phyloP scores from a whole-genome alignment of 2,329 filamentous ascomycete species.

The Ophiobolus disseminans region DNA sequence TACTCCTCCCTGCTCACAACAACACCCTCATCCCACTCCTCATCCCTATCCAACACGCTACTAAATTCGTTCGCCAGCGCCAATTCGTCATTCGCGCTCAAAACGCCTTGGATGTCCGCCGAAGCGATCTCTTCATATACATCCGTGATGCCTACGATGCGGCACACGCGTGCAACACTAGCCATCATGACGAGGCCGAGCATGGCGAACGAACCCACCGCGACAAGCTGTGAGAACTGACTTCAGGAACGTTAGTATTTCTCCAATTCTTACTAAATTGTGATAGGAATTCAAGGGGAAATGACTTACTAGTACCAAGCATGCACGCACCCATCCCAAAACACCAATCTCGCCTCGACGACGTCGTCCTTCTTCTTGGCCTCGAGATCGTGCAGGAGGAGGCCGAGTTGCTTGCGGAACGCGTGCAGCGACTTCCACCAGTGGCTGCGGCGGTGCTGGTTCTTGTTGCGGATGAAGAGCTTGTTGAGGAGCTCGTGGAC shows the following conservation, averaged over 20 bases:
- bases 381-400: constrained; percentile 55
- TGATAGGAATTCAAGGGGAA: too few relatives aligned
- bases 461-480: constrained; percentile 83
- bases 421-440: constrained; percentile 82
- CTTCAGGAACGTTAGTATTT: constrained; percentile 20
- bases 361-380: constrained; percentile 26
- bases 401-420: constrained; percentile 70
- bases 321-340: constrained; percentile 50
- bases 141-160: constrained; percentile 50
- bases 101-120: constrained; percentile 51
- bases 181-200: constrained; percentile 55
- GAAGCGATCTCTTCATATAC: constrained; percentile 52
- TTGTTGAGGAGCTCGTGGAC: constrained; percentile 68
- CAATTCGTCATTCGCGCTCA: constrained; percentile 53
- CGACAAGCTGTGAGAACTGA: constrained; percentile 55
- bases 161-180: constrained; percentile 50
- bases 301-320: constrained; percentile 47
- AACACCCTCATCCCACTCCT: constrained; percentile 41
- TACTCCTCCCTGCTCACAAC: constrained; percentile 30
- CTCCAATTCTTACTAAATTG: too few relatives aligned
- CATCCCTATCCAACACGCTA: constrained; percentile 30
- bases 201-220: constrained; percentile 54
- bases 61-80: constrained; percentile 42
- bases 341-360: constrained; percentile 42
- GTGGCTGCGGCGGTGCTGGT: constrained; percentile 80